Base-by-base conservation (phyloP, 2,329 filamentous ascomycete species). In the Magnaporthiopsis incrustans region DNA sequence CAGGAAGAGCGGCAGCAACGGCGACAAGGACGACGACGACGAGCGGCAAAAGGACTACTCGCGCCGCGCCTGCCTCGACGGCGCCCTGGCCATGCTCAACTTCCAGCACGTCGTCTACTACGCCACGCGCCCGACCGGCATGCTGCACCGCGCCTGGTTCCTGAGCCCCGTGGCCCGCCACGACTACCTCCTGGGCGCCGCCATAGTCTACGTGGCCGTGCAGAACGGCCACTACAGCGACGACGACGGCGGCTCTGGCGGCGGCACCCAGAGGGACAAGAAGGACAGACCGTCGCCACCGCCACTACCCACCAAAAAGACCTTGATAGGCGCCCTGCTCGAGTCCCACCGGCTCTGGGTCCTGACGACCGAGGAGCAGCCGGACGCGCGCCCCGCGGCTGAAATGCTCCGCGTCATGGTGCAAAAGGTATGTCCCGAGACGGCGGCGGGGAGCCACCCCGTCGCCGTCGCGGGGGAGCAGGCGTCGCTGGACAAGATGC, bases 111-210 rank as follows among this genome's bases (percentile, higher is more conserved):
- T 72, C 35, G 78, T 85, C 58, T 79, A 79, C 71, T 74, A 81
- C 61, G 80, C 79, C 1, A 78, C 76, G 2, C 78, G 79, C 64
- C 83, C 84, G 0, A 84, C 84, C 1, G 82, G 81, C 7, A 75
- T 83, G 32, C 73, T 89, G 18, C 75, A 77, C 66, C 75, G 77
- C 35, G 78, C 82, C 53, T 87, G 84, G 81, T 86, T 87, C 68
- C 71, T 86, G 26, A 82, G 80, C 3, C 82, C 82, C 0, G 73
- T 88, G 4, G 79, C 81, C 14, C 79, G 84, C 62, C 84, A 87
- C 62, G 85, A 89, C 69, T 88, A 85, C 62, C 74, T 89, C 62
- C 77, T 88, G 2, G 85, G 85, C 0, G 80, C 82, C 64, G 85
- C 86, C 79, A 79, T 88, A 18, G 69, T 89, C 4, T 87, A 83